Percentiles rank a stretch among this genome's conserved stretches.
phyloP scores from a whole-genome alignment of 228 moss, liverwort and hornwort species.

The Sphagnum fallax region DNA sequence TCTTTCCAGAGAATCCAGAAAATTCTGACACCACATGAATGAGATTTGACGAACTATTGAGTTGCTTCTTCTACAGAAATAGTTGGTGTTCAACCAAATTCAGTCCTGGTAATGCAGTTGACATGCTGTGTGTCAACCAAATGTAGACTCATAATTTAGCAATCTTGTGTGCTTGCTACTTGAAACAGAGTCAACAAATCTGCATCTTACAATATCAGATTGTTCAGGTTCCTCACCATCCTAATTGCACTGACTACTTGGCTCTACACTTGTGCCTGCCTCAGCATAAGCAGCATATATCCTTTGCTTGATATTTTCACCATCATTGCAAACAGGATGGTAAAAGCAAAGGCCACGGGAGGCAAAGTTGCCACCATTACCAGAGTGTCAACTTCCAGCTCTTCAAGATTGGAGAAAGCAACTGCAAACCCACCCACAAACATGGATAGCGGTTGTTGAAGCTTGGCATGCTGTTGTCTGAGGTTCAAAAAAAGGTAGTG shows the following conservation, averaged over 20 bases:
- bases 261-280: conserved; percentile 78
- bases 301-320: conserved; percentile 19
- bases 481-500: neutral
- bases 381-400: conserved; percentile 35
- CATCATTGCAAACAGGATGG: conserved; percentile 32
- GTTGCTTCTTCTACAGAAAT: too few relatives aligned
- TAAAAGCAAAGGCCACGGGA: conserved; percentile 38
- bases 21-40: too few relatives aligned
- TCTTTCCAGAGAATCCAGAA: too few relatives aligned
- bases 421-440: conserved; percentile 60
- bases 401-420: conserved; percentile 70
- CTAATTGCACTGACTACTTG: conserved; percentile 72
- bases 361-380: conserved; percentile 67
- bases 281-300: conserved; percentile 62
- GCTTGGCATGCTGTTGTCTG: conserved; percentile 51
- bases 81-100: too few relatives aligned
- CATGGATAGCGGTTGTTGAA: conserved; percentile 32
- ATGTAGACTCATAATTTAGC: too few relatives aligned
- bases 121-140: too few relatives aligned
- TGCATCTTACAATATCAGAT: neutral
- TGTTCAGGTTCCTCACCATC: conserved; percentile 40
- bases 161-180: neutral
- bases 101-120: too few relatives aligned
- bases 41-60: too few relatives aligned
- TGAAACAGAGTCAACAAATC: neutral